Percentiles rank a stretch among this genome's conserved stretches.
Evolutionary conservation across 371 early-diverging fungal species (phyloP).

Genomic region (Ecytonucleospora hepatopenaei): DNA sequence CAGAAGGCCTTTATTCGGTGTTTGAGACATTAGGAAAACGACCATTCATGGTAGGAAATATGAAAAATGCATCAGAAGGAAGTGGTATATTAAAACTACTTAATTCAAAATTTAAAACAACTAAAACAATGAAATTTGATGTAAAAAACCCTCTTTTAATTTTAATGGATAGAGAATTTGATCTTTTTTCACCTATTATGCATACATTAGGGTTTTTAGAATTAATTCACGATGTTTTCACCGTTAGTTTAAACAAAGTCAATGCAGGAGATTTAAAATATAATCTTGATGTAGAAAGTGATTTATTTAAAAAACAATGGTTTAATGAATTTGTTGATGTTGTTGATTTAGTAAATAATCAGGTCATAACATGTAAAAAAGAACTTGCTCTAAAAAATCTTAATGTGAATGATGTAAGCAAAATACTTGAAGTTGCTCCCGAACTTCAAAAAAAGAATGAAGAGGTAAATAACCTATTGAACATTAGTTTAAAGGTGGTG

Average conservation of each 20-base stretch:
- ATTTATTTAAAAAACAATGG: slow-evolving; percentile 83
- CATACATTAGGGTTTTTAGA: slow-evolving; percentile 95
- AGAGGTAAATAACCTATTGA: slow-evolving; percentile 89
- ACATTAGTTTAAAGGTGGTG: slow-evolving; percentile 77
- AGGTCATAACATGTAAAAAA: slow-evolving; percentile 53
- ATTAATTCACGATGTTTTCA: slow-evolving; percentile 81
- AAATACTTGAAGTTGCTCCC: slow-evolving; percentile 69
- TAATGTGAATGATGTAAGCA: slow-evolving; percentile 35
- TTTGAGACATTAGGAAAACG: slow-evolving; percentile 69
- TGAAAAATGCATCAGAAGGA: not conserved
- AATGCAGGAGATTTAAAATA: slow-evolving; percentile 64
- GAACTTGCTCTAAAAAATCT: slow-evolving; percentile 51
- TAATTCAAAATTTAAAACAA: slow-evolving; percentile 28
- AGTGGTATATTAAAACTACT: slow-evolving; percentile 23
- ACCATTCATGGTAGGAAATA: slow-evolving; percentile 24
- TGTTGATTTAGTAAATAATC: slow-evolving; percentile 62
- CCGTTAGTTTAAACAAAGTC: slow-evolving; percentile 71
- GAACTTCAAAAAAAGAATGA: slow-evolving; percentile 84
- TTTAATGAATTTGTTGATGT: slow-evolving; percentile 87
- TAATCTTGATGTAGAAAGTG: slow-evolving; percentile 70
- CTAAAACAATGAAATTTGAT: slow-evolving; percentile 30
- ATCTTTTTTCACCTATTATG: slow-evolving; percentile 75
- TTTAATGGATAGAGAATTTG: slow-evolving; percentile 79
- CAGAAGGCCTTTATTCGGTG: slow-evolving; percentile 70
- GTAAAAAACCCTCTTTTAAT: slow-evolving; percentile 63